These are phyloP conservation scores for Penicillium sp. DNA, from an alignment of 2,329 filamentous ascomycete species.

Conservation along the genomic window DNA sequence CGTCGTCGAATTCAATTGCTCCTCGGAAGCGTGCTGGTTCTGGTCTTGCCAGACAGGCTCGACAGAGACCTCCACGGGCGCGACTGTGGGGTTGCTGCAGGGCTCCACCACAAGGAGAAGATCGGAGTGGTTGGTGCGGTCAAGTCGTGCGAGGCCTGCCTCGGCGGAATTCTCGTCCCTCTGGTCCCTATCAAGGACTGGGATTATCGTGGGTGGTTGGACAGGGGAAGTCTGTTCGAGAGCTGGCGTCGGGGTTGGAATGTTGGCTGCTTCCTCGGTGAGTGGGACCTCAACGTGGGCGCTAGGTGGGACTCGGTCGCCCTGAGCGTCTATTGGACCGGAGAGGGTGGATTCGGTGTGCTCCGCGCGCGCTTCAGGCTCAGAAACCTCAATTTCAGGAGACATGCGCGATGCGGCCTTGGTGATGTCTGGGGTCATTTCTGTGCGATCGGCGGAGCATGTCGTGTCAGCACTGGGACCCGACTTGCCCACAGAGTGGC, in stretches of 20 bases:
- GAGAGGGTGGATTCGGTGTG: conserved; percentile 20
- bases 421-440: conserved; percentile 8
- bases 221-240: conserved; percentile 20
- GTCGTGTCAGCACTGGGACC: conserved; percentile 9
- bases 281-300: conserved; percentile 26
- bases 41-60: conserved; percentile 19
- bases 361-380: conserved; percentile 23
- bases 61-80: conserved; percentile 16
- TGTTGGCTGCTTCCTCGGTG: conserved; percentile 19
- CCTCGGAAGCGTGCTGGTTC: conserved; percentile 21
- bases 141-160: conserved; percentile 7
- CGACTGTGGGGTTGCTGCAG: conserved; percentile 12
- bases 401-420: conserved; percentile 12
- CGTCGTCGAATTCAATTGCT: conserved; percentile 9
- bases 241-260: conserved; percentile 20
- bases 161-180: conserved; percentile 10
- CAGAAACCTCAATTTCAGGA: conserved; percentile 3
- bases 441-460: conserved; percentile 9
- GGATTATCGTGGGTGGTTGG: conserved; percentile 13
- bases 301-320: conserved; percentile 28
- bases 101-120: conserved; percentile 14
- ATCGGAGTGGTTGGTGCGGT: conserved; percentile 16
- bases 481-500: conserved; percentile 13
- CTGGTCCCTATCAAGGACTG: conserved; percentile 15
- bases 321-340: conserved; percentile 22